Evolutionary conservation across 805 yeast genomes (phyloP).

Genomic region (Nakazawaea wickerhamii): DNA sequence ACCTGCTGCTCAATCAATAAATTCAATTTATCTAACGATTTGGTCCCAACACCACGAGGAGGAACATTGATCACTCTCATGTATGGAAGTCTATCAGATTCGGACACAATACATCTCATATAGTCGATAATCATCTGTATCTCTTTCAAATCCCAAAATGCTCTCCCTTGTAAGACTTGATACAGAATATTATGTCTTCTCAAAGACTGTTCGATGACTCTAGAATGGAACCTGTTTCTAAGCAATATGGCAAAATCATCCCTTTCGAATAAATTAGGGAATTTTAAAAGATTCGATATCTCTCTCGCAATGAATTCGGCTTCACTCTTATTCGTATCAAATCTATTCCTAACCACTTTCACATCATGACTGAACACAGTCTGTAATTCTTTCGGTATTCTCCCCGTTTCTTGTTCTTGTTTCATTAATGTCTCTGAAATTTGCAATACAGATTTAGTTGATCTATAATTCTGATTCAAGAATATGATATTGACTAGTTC

Average conservation of each 20-base stretch:
- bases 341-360: conserved; percentile 41
- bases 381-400: conserved; percentile 37
- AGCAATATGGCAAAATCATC: conserved; percentile 72
- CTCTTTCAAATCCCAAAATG: conserved; percentile 78
- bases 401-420: conserved; percentile 36
- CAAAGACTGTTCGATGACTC: conserved; percentile 60
- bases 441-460: conserved; percentile 60
- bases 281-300: conserved; percentile 39
- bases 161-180: conserved; percentile 61
- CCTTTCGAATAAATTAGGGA: conserved; percentile 41
- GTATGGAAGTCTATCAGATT: conserved; percentile 55
- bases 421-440: conserved; percentile 62
- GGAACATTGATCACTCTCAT: conserved; percentile 55
- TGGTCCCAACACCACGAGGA: conserved; percentile 62
- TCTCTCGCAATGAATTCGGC: conserved; percentile 54
- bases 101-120: conserved; percentile 55
- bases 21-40: conserved; percentile 35
- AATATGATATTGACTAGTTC: conserved; percentile 29
- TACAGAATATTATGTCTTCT: conserved; percentile 55
- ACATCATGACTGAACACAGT: conserved; percentile 40
- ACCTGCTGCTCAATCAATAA: conserved; percentile 9
- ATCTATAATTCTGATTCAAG: conserved; percentile 73
- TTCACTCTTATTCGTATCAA: conserved; percentile 44
- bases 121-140: conserved; percentile 58
- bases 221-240: conserved; percentile 56